Percentiles rank a stretch among this genome's conserved stretches.
Conservation (phyloP, 306 rosid species). For the Malus orientalis region DNA sequence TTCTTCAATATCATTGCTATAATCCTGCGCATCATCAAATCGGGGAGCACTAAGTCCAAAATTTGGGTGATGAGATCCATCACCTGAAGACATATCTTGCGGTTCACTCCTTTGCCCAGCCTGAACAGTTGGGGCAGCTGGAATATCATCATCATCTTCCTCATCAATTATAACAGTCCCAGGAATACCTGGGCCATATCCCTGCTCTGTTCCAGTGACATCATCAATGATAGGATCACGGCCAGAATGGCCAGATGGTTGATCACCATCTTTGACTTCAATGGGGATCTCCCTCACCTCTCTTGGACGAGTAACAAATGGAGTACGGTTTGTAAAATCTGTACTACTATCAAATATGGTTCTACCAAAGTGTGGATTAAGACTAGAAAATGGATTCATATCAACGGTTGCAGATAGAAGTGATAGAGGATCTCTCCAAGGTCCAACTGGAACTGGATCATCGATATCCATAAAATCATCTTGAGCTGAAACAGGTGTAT, state of each 20-base stretch:
- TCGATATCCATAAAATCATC: slow-evolving; percentile 84
- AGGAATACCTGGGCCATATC: slow-evolving; percentile 37
- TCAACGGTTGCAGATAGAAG: slow-evolving; percentile 36
- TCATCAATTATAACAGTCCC: slow-evolving; percentile 51
- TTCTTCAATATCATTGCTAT: slow-evolving; percentile 79
- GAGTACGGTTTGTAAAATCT: slow-evolving; percentile 30
- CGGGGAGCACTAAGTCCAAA: slow-evolving; percentile 47
- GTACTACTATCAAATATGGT: slow-evolving; percentile 28
- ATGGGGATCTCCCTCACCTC: slow-evolving; percentile 80
- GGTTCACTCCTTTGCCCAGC: slow-evolving; percentile 25
- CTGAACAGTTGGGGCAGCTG: slow-evolving; percentile 26
- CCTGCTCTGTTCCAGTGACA: slow-evolving; percentile 49
- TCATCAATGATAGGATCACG: slow-evolving; percentile 55
- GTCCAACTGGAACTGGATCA: slow-evolving; percentile 34
- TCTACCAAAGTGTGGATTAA: slow-evolving; percentile 38
- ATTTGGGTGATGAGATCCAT: slow-evolving; percentile 29
- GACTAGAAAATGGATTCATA: slow-evolving; percentile 44
- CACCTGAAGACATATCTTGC: slow-evolving; percentile 15
- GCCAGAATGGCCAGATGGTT: slow-evolving; percentile 43
- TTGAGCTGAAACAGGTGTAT: slow-evolving; percentile 36
- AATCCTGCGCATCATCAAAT: slow-evolving; percentile 42
- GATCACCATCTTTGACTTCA: slow-evolving; percentile 63
- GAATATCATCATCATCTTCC: slow-evolving; percentile 33
- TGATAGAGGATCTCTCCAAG: slow-evolving; percentile 35
- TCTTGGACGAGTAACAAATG: slow-evolving; percentile 65